Conservation (phyloP, 805 yeast genomes). For the Metschnikowia amazonensis region DNA sequence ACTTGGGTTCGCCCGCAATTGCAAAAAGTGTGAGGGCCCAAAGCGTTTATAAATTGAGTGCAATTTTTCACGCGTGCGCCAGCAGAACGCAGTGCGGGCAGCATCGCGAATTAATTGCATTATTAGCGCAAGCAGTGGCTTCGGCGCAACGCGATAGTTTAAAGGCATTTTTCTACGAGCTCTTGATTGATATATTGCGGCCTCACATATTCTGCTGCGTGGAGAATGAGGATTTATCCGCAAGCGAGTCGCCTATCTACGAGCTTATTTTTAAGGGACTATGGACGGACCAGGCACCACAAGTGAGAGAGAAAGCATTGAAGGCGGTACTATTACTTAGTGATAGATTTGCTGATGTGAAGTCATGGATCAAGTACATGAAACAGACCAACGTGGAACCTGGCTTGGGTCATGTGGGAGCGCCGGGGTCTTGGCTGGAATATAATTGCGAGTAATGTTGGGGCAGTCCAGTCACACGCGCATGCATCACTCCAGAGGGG, state of each 20-base stretch:
- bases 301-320: slow-evolving; percentile 12
- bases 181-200: slow-evolving; percentile 11
- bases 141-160: slow-evolving; percentile 12
- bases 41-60: slow-evolving; percentile 9
- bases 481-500: slow-evolving; percentile 2
- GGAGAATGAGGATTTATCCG: slow-evolving; percentile 14
- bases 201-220: slow-evolving; percentile 17
- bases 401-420: slow-evolving; percentile 8
- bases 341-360: slow-evolving; percentile 12
- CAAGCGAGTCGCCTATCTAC: slow-evolving; percentile 14
- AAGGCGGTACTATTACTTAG: slow-evolving; percentile 11
- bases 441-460: slow-evolving; percentile 6
- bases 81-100: slow-evolving; percentile 11
- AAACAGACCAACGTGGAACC: slow-evolving; percentile 9
- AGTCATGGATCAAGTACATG: slow-evolving; percentile 15
- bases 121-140: slow-evolving; percentile 12
- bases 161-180: slow-evolving; percentile 16
- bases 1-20: slow-evolving; percentile 13
- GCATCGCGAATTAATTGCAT: slow-evolving; percentile 12
- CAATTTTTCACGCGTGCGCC: slow-evolving; percentile 15
- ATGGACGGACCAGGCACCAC: slow-evolving; percentile 14
- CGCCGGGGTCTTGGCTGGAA: slow-evolving; percentile 18
- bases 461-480: not conserved
- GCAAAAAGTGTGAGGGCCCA: slow-evolving; percentile 8
- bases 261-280: slow-evolving; percentile 15